Conservation (phyloP, 2,329 filamentous ascomycete species). For the Bipolaris oryzae region DNA sequence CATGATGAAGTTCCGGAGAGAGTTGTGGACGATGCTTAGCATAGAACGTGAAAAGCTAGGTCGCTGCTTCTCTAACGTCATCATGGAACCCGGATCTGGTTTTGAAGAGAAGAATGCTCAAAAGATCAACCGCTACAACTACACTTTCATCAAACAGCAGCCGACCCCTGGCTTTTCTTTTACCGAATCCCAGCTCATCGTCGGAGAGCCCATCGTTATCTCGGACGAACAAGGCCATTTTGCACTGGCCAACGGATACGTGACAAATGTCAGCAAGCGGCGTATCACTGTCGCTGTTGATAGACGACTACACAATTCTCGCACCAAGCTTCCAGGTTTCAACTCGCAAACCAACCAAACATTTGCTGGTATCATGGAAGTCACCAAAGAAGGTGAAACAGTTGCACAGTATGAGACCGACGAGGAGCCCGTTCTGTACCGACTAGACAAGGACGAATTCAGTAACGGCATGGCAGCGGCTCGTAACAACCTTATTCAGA, state of each 20-base stretch:
- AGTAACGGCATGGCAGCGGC: constrained; percentile 96
- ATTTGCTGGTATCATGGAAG: constrained; percentile 91
- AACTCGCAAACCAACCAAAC: constrained; percentile 78
- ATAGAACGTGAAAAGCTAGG: constrained; percentile 84
- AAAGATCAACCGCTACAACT: constrained; percentile 91
- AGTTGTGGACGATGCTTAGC: constrained; percentile 96
- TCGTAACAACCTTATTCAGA: constrained; percentile 88
- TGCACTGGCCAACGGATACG: constrained; percentile 89
- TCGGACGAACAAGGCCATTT: constrained; percentile 96
- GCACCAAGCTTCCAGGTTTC: constrained; percentile 77
- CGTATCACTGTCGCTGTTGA: constrained; percentile 89
- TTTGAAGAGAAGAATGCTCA: constrained; percentile 70
- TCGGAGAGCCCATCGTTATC: constrained; percentile 93
- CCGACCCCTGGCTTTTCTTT: constrained; percentile 74
- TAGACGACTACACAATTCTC: constrained; percentile 83
- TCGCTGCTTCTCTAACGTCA: constrained; percentile 85
- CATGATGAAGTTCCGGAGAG: constrained; percentile 81
- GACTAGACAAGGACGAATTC: constrained; percentile 97
- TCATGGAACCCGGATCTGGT: constrained; percentile 78
- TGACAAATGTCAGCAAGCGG: constrained; percentile 75
- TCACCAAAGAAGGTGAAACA: constrained; percentile 61
- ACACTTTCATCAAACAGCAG: constrained; percentile 78
- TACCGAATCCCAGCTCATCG: constrained; percentile 82
- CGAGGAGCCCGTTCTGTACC: constrained; percentile 69
- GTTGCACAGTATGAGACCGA: constrained; percentile 47